Evolutionary conservation across 805 yeast species (phyloP), one percentile per base, ranked within the genome.

Genomic region (Saturnispora serradocipensis): DNA sequence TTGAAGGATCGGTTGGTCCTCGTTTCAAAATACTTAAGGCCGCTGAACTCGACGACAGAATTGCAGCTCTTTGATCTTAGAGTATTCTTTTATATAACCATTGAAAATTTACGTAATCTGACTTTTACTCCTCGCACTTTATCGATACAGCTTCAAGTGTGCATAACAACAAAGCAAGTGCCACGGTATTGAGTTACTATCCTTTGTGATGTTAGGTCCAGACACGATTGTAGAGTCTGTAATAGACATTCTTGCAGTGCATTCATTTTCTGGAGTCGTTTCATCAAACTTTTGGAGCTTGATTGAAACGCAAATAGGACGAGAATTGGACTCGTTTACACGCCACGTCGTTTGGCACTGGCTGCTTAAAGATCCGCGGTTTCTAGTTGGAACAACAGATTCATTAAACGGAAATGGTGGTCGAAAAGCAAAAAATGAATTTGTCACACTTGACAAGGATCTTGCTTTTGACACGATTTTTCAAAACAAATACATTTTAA

Each of bases 41-140:
- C 5, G 95, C 90, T 70, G 99, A 93, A 72, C 87, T 93, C 63
- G 88, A 90, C 69, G 99, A 93, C 72, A 83, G 98, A 71, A 76
- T 93, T 62, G 97, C 89, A 61, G 88, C 96, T 55, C 78, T 91
- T 71, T 90, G 28, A 27, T 13, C n/a, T n/a, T 15, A 15, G 11
- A n/a, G 22, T 38, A 16, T 16, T 38, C 22, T 18, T 20, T 18
- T 18, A n/a, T 38, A 16, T 38, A 38, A 38, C 22, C 15, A 38
- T 18, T 38, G 42, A 11, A 38, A 38, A 18, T 18, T 38, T 27
- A 46, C 35, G 28, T 46, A 35, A 44, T 28, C 22, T 9, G 8
- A 27, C 24, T 43, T 43, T 38, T 18, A 6, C 24, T 18, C 24
- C 24, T 38, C 42, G 42, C 42, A 38, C 42, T 18, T 13, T 38